Percentiles rank a stretch among this genome's conserved stretches.
Evolutionary conservation across 345 rosid species (phyloP).

Genomic region (Gossypium stocksii): DNA sequence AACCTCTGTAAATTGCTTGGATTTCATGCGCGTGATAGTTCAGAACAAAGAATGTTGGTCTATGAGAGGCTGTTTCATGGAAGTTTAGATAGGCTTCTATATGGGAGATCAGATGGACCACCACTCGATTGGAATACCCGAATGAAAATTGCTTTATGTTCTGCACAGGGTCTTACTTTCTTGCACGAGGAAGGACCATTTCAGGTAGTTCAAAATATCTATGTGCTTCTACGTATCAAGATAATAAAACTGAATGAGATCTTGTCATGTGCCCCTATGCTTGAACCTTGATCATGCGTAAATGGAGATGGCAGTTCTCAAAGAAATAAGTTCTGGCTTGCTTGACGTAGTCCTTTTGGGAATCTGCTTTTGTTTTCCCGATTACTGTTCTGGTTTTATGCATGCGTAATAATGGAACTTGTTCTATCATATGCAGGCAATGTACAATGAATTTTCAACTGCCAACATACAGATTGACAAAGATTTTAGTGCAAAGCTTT

Average conservation of each 20-base stretch:
- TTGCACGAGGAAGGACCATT: slow-evolving; percentile 99
- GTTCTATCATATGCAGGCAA: slow-evolving; percentile 54
- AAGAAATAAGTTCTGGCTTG: not conserved
- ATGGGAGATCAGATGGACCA: slow-evolving; percentile 89
- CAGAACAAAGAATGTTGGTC: slow-evolving; percentile 80
- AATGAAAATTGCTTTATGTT: slow-evolving; percentile 82
- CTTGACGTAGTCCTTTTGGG: not conserved
- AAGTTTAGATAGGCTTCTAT: slow-evolving; percentile 81
- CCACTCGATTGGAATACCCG: slow-evolving; percentile 94
- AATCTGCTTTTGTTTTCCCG: not conserved
- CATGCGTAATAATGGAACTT: not conserved
- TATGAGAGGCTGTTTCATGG: slow-evolving; percentile 94
- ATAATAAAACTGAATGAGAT: not conserved
- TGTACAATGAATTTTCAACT: slow-evolving; percentile 94
- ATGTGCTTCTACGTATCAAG: not conserved
- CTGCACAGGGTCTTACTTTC: slow-evolving; percentile 87
- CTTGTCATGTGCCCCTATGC: not conserved
- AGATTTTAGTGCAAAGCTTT: slow-evolving; percentile 94
- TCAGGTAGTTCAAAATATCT: slow-evolving; percentile 49
- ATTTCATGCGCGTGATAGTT: slow-evolving; percentile 76
- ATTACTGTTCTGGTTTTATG: not conserved
- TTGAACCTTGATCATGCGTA: not conserved
- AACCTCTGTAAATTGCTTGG: slow-evolving; percentile 89
- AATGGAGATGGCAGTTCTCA: not conserved
- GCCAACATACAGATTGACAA: slow-evolving; percentile 92